A percentile compares a stretch with the other conserved stretches of the same genome.
phyloP scores from a whole-genome alignment of 192 early-diverging fungal genomes.

The Linnemannia zychae region DNA sequence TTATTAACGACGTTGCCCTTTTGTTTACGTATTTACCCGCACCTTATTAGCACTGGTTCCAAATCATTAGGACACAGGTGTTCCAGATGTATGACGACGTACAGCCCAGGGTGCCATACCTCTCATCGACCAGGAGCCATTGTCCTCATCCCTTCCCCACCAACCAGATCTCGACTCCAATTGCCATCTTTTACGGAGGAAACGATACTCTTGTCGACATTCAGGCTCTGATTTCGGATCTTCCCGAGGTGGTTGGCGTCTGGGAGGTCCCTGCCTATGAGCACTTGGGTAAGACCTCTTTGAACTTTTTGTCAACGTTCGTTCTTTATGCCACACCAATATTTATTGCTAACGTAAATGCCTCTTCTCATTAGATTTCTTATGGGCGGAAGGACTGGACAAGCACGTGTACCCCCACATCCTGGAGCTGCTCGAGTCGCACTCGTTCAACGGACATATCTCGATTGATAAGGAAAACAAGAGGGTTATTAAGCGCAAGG shows the following conservation, averaged over 20 bases:
- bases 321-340: not conserved
- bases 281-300: conserved; percentile 69
- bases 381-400: conserved; percentile 65
- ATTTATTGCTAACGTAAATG: not conserved
- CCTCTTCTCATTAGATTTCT: conserved; percentile 51
- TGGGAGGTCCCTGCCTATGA: conserved; percentile 81
- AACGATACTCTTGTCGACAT: conserved; percentile 88
- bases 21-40: not conserved
- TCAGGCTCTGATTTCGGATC: conserved; percentile 63
- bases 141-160: conserved; percentile 80
- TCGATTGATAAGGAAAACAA: conserved; percentile 10
- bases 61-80: conserved; percentile 88
- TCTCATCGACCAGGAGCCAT: conserved; percentile 66
- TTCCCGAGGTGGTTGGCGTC: conserved; percentile 69
- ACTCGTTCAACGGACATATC: conserved; percentile 52
- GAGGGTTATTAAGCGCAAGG: not conserved
- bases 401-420: conserved; percentile 62
- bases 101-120: conserved; percentile 62
- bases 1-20: not conserved
- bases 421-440: conserved; percentile 39
- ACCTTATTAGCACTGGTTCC: conserved; percentile 87
- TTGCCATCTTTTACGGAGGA: conserved; percentile 94
- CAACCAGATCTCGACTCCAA: conserved; percentile 83
- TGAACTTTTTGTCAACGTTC: no score
- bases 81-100: conserved; percentile 97